These are phyloP conservation scores for Ogataea ganodermae DNA, from an alignment of 805 yeast species.

Conservation along the genomic window DNA sequence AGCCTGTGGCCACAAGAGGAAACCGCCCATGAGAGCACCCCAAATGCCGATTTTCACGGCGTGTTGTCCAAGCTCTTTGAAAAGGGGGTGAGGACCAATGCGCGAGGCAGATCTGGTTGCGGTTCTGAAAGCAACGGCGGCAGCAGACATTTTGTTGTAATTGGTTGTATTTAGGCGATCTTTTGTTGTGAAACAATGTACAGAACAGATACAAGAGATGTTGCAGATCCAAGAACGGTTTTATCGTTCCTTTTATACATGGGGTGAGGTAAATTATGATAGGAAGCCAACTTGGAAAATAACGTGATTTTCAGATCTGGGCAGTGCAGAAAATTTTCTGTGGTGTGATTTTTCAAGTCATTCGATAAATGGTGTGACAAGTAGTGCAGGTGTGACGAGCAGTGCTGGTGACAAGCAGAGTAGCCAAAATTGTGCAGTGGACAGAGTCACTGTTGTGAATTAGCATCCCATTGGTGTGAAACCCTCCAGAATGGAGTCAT, in stretches of 20 bases:
- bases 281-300: background rate
- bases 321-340: background rate
- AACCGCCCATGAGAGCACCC: slow-evolving; percentile 28
- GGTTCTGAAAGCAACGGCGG: slow-evolving; percentile 20
- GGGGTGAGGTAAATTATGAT: background rate
- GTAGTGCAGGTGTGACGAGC: background rate
- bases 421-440: too few species aligned
- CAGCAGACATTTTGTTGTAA: slow-evolving; percentile 16
- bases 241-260: background rate
- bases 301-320: background rate
- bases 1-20: slow-evolving; percentile 35
- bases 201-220: background rate
- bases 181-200: background rate
- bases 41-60: slow-evolving; percentile 31
- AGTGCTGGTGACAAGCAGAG: background rate
- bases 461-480: too few species aligned
- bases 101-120: slow-evolving; percentile 26
- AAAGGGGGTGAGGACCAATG: slow-evolving; percentile 37
- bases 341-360: slow-evolving; percentile 12
- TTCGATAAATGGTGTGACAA: too few species aligned
- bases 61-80: slow-evolving; percentile 28
- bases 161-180: background rate
- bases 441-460: too few species aligned
- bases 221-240: background rate
- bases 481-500: too few species aligned